These are phyloP conservation scores for Aureobasidium sp. DNA, from an alignment of 2,329 filamentous ascomycete species.

Conservation along the genomic window DNA sequence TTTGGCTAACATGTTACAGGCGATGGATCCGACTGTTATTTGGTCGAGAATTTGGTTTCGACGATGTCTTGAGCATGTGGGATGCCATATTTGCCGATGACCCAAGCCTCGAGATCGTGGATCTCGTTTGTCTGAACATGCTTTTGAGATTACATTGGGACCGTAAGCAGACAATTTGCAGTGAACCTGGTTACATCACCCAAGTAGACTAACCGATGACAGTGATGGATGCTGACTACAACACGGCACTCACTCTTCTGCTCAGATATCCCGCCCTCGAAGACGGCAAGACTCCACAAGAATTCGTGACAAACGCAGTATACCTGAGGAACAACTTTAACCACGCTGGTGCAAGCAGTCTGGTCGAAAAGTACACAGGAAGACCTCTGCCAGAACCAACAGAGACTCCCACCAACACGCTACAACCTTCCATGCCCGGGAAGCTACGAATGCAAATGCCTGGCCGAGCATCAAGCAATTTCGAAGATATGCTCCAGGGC, in stretches of 20 bases:
- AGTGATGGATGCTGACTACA: conserved; percentile 86
- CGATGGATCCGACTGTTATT: conserved; percentile 93
- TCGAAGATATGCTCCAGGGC: conserved; percentile 68
- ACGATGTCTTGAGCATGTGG: conserved; percentile 79
- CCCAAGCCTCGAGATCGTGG: conserved; percentile 69
- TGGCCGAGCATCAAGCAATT: conserved; percentile 39
- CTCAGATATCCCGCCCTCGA: conserved; percentile 69
- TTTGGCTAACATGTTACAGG: conserved; percentile 39
- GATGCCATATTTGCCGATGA: conserved; percentile 87
- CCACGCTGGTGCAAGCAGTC: conserved; percentile 52
- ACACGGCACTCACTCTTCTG: conserved; percentile 71
- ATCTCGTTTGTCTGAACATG: conserved; percentile 92
- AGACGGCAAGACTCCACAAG: conserved; percentile 39
- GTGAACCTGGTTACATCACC: neutral
- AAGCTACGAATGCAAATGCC: neutral
- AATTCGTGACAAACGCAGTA: conserved; percentile 79
- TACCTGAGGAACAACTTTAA: conserved; percentile 63
- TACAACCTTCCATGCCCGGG: neutral
- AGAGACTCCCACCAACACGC: conserved; percentile 21
- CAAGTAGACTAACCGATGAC: neutral
- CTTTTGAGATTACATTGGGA: conserved; percentile 86
- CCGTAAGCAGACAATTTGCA: conserved; percentile 47
- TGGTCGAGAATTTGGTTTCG: conserved; percentile 85
- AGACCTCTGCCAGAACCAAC: conserved; percentile 28
- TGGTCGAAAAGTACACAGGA: conserved; percentile 65